Conservation (phyloP, 1,139 yeast genomes). For the Geotrichum klebahnii region DNA sequence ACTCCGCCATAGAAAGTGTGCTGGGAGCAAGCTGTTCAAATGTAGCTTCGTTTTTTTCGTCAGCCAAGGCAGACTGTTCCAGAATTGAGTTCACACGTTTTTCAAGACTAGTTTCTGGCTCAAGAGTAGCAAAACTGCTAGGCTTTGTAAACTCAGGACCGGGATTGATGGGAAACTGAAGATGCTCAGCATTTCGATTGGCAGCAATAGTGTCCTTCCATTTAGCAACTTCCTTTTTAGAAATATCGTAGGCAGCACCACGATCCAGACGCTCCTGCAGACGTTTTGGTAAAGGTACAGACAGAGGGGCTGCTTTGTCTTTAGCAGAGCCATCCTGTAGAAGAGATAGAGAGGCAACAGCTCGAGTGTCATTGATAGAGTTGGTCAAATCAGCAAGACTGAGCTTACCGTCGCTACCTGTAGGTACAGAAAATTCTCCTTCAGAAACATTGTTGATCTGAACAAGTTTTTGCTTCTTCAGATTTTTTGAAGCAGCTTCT, state of each 20-base stretch:
- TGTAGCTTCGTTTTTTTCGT: conserved; percentile 70
- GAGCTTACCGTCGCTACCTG: conserved; percentile 13
- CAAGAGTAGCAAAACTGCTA: conserved; percentile 52
- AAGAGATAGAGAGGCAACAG: conserved; percentile 28
- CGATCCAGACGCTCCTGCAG: conserved; percentile 85
- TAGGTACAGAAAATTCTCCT: conserved; percentile 61
- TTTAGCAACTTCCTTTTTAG: conserved; percentile 78
- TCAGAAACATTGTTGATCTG: conserved; percentile 58
- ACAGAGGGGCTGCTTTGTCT: conserved; percentile 37
- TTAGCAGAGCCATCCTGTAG: conserved; percentile 12
- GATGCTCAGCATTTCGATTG: conserved; percentile 78
- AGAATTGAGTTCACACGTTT: conserved; percentile 59
- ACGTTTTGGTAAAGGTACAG: conserved; percentile 80
- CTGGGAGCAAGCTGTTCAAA: conserved; percentile 78
- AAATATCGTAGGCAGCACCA: conserved; percentile 82
- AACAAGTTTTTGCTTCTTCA: conserved; percentile 28
- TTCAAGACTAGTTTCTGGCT: conserved; percentile 51
- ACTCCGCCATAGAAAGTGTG: conserved; percentile 76
- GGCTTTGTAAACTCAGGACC: conserved; percentile 43
- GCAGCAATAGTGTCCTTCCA: conserved; percentile 83
- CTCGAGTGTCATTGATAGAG: conserved; percentile 22
- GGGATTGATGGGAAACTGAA: conserved; percentile 67
- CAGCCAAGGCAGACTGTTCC: conserved; percentile 60
- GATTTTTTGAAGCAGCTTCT: conserved; percentile 22
- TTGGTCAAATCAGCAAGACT: conserved; percentile 21